Percentiles rank a stretch among this genome's conserved stretches.
Evolutionary conservation across 2,329 filamentous ascomycete genomes (phyloP).

Genomic region (Aspergillus alliaceus): DNA sequence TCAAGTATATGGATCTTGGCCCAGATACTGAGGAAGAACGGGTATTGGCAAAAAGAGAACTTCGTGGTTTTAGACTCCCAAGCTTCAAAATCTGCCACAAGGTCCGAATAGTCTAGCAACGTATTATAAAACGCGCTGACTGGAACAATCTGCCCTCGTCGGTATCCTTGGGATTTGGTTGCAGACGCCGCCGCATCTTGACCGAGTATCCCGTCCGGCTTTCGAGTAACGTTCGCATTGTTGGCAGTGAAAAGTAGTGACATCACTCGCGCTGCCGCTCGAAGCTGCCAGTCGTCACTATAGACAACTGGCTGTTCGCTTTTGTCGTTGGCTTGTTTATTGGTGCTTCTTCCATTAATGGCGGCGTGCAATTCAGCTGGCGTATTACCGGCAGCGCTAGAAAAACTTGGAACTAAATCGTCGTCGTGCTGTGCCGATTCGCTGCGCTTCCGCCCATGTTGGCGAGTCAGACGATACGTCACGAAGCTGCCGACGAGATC

Average conservation of each 20-base stretch:
- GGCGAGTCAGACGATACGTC: slow-evolving; percentile 73
- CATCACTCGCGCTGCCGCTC: slow-evolving; percentile 76
- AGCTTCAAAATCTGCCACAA: slow-evolving; percentile 80
- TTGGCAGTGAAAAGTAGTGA: slow-evolving; percentile 81
- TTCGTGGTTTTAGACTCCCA: slow-evolving; percentile 76
- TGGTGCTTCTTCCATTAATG: slow-evolving; percentile 52
- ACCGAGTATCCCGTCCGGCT: slow-evolving; percentile 31
- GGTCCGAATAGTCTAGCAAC: slow-evolving; percentile 79
- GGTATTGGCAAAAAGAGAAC: slow-evolving; percentile 90
- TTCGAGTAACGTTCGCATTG: slow-evolving; percentile 50
- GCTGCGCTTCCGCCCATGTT: slow-evolving; percentile 66
- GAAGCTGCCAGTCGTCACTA: slow-evolving; percentile 85
- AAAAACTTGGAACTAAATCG: slow-evolving; percentile 69
- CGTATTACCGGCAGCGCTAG: slow-evolving; percentile 61
- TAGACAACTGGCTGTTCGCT: slow-evolving; percentile 59
- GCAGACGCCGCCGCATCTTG: slow-evolving; percentile 39
- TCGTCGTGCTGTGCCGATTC: slow-evolving; percentile 56
- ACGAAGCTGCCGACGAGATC: slow-evolving; percentile 77
- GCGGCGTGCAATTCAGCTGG: slow-evolving; percentile 75
- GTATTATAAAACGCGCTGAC: slow-evolving; percentile 87
- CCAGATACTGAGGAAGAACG: slow-evolving; percentile 87
- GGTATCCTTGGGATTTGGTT: slow-evolving; percentile 45
- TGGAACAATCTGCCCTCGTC: slow-evolving; percentile 67
- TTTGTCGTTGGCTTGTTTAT: slow-evolving; percentile 57
- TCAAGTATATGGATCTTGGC: slow-evolving; percentile 90